These are phyloP conservation scores for Amaranthus tricolor DNA, from an alignment of 179 eudicot species.

Conservation along the genomic window DNA sequence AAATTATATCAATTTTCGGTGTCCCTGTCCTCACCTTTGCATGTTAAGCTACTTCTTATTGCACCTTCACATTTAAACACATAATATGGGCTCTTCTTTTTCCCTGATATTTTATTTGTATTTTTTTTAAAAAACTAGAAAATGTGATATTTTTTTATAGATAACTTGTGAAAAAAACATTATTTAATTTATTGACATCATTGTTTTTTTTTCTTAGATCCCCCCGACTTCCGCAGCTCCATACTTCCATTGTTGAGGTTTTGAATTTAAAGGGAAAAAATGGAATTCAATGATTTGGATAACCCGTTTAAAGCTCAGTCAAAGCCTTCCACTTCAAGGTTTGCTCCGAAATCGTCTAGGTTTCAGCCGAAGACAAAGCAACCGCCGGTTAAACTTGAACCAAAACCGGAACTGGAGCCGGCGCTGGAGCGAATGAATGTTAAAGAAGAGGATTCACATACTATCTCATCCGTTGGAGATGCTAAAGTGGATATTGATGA, in stretches of 20 bases:
- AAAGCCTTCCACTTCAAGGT: constrained; percentile 30
- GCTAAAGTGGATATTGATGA: constrained; percentile 18
- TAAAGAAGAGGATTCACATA: constrained; percentile 32
- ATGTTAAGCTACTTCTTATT: no score
- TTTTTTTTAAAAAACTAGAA: no score
- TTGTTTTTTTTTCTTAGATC: no score
- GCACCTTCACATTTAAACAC: no score
- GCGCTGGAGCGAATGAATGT: constrained; percentile 16
- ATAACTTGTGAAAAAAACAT: no score
- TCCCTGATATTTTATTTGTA: no score
- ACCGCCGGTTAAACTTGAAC: constrained; percentile 20
- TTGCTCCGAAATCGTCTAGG: constrained; percentile 55
- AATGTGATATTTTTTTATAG: no score
- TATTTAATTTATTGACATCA: no score
- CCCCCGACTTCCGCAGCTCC: no score
- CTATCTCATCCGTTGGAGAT: background rate
- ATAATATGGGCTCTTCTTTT: no score
- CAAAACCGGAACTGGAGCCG: constrained; percentile 10
- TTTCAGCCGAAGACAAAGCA: constrained; percentile 39
- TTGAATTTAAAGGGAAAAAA: background rate
- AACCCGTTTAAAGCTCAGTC: constrained; percentile 21
- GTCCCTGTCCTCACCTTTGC: no score
- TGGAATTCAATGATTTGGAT: constrained; percentile 64
- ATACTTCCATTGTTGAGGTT: background rate
- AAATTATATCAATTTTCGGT: no score